Evolutionary conservation across 208 protist genomes (phyloP).

Genomic region (Leptomonas pyrrhocoris): DNA sequence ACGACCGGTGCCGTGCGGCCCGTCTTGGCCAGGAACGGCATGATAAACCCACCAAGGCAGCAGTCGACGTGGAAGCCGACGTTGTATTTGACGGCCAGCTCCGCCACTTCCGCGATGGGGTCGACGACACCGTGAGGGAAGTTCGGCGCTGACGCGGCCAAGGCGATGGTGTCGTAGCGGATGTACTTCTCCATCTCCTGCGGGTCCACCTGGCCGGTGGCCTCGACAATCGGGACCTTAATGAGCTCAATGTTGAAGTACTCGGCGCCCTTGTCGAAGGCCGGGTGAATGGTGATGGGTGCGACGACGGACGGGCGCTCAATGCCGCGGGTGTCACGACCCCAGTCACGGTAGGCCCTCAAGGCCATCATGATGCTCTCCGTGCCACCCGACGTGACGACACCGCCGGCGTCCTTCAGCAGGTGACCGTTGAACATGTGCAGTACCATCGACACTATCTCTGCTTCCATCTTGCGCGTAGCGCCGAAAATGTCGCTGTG

Average conservation of each 20-base stretch:
- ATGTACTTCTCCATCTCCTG: conserved; percentile 90
- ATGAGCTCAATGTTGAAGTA: conserved; percentile 97
- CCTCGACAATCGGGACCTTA: conserved; percentile 87
- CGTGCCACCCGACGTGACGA: conserved; percentile 95
- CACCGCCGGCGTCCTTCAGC: conserved; percentile 91
- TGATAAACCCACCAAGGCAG: conserved; percentile 98
- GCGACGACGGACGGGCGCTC: conserved; percentile 90
- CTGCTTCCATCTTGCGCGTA: conserved; percentile 98
- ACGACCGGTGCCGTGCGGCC: conserved; percentile 89
- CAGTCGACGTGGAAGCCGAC: conserved; percentile 98
- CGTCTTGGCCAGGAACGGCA: conserved; percentile 95
- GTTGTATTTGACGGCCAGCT: conserved; percentile 83
- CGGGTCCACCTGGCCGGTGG: conserved; percentile 81
- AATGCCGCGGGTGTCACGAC: conserved; percentile 78
- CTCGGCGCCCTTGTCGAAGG: conserved; percentile 97
- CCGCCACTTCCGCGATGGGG: conserved; percentile 86
- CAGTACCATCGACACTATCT: conserved; percentile 96
- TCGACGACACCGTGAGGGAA: conserved; percentile 97
- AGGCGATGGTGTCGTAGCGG: conserved; percentile 94
- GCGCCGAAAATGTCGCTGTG: conserved; percentile 96
- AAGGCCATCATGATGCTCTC: conserved; percentile 98
- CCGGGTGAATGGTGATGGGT: conserved; percentile 95
- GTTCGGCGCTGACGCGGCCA: conserved; percentile 95
- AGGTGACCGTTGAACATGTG: conserved; percentile 95
- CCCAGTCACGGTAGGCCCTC: conserved; percentile 96